Conservation (phyloP, 768 basidiomycete species). For the Lentinula boryana region DNA sequence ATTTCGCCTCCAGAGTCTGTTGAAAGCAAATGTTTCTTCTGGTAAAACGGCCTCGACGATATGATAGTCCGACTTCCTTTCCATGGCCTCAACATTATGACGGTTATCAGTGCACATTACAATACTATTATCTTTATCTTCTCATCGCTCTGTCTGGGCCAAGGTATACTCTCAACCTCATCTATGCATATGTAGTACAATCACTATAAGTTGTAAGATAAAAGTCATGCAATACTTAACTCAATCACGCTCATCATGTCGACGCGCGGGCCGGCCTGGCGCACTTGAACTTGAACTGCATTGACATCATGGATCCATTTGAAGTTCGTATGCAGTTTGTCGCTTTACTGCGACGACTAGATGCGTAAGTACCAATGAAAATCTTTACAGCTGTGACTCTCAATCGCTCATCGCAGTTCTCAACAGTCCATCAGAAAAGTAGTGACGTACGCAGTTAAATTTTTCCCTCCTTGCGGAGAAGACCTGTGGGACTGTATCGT, state of each 20-base stretch:
- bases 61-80: background rate
- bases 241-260: too few species aligned
- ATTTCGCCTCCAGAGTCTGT: background rate
- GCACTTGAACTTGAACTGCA: too few species aligned
- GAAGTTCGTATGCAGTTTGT: conserved; percentile 76
- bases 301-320: conserved; percentile 49
- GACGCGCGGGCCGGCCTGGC: too few species aligned
- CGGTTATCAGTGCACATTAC: too few species aligned
- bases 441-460: conserved; percentile 80
- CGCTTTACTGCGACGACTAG: conserved; percentile 51
- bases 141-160: too few species aligned
- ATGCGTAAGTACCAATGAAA: conserved; percentile 45
- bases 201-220: too few species aligned
- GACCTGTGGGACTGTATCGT: conserved; percentile 92
- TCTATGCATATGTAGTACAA: too few species aligned
- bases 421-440: conserved; percentile 88
- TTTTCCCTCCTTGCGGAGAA: conserved; percentile 79
- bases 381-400: conserved; percentile 11
- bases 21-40: background rate
- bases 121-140: too few species aligned
- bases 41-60: background rate
- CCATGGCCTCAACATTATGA: too few species aligned
- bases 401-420: conserved; percentile 40
- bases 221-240: too few species aligned
- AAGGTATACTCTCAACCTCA: too few species aligned